Evolutionary conservation across 2,329 filamentous ascomycete genomes (phyloP), one percentile per base, ranked within the genome.

Genomic region (Exophiala sideris): DNA sequence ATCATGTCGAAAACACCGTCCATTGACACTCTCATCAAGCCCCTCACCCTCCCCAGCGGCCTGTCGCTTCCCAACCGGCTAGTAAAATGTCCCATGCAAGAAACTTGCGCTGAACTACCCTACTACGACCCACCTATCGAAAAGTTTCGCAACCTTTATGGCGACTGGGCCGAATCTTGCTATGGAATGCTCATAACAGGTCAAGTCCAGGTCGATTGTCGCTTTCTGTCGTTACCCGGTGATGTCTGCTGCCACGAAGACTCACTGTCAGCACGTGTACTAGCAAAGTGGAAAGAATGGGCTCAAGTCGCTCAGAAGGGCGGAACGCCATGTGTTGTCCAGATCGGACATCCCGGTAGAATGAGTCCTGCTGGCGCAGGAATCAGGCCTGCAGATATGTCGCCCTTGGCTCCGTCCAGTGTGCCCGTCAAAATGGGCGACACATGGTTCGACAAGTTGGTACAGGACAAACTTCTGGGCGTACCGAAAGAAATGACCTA

Each of bases 31-130:
- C 10, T 44, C 41, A 32, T 29, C 14, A n/a, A 24, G 2, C 21
- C 41, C 4, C 10, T 56, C 12, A 79, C 73, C 35, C 71, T 83
- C 1, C 76, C 78, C 56, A 81, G 79, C 63, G 82, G 82, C 1
- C 70, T 85, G 21, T 73, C 71, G 0, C 65, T 84, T 2, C 78
- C 78, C 2, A 84, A 84, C 61, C 76, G 81, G 4, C 71, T 85
- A 1, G 71, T 66, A 45, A 77, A 76, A 46, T 56, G 48, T 42
- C 53, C 56, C n/a, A 53, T 58, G 56, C 53, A 49, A 50, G 54
- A 56, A 45, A 58, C 49, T 14, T 53, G 35, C 39, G 53, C 54
- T 11, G 40, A 32, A 34, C 42, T 44, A 18, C 38, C 49, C 20
- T 18, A 40, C 21, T 58, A 34, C 36, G 51, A 55, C 21, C 51